Base-by-base conservation (phyloP, 2,329 filamentous ascomycete genomes). In the Ophidiomyces ophidiicola region DNA sequence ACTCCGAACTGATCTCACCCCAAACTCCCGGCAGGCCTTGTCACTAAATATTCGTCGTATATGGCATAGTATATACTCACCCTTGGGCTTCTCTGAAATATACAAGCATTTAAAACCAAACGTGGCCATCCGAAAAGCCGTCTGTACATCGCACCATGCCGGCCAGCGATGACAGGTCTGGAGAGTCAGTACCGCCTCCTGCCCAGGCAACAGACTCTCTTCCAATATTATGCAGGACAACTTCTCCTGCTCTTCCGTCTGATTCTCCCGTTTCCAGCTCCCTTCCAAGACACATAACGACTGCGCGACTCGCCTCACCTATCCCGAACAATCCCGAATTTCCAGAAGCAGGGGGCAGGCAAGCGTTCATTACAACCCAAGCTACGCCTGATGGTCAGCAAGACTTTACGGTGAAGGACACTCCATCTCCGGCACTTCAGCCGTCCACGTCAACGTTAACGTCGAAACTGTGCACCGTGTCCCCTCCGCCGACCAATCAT, bases 361-460 rank as follows among this genome's bases (percentile, higher is more conserved):
- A 69, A 45, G 46, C 55, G 15, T 63, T 69, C 38, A 56, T 57
- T 44, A 51, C 64, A 48, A 48, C 53, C 51, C 53, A 53, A 49
- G 47, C 54, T n/a, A 50, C 64, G 24, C 68, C 66, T 14, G 63
- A 58, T 38, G 60, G 76, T 42, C 71, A 76, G 26, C 79, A 82
- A 25, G 53, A 61, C 18, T 69, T 92, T 25, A 69, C 79, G 6
- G 78, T 74, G 43, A 71, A 72, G 38, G 74, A 60, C 44, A 67
- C 63, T 47, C 60, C 60, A 47, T 72, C 74, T 15, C 80, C 75
- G 35, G 62, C 76, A 5, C 74, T 79, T 85, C 84, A 0, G 12
- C 86, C 85, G 5, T 85, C 85, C 17, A 75, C 86, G 34, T 94
- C 88, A 18, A 87, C 86, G 44, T 73, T 96, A 39, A 86, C 88